phyloP scores from a whole-genome alignment of 768 basidiomycete species.

The Pleurotus cornucopiae region DNA sequence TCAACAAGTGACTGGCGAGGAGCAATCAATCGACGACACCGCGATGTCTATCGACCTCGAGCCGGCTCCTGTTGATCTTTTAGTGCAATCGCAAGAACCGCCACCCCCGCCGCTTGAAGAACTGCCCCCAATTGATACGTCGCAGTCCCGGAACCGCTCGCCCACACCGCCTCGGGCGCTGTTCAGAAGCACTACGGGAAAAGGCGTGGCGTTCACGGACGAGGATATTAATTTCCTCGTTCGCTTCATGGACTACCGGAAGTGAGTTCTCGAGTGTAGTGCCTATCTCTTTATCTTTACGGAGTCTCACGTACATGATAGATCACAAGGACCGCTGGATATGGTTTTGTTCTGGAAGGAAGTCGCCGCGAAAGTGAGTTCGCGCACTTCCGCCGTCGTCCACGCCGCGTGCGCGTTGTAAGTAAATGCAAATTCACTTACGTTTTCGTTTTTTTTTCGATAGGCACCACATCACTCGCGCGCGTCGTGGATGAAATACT shows the following conservation, averaged over 20 bases:
- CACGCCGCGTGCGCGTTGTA: too few species aligned
- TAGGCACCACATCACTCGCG: constrained; percentile 88
- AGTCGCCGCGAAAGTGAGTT: constrained; percentile 57
- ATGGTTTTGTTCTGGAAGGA: constrained; percentile 83
- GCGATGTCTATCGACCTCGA: constrained; percentile 23
- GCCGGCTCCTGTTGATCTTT: constrained; percentile 37
- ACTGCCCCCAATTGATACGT: constrained; percentile 8
- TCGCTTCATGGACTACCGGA: constrained; percentile 73
- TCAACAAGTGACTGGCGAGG: constrained; percentile 31
- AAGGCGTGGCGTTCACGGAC: constrained; percentile 85
- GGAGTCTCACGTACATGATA: constrained; percentile 21
- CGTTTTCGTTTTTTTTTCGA: too few species aligned
- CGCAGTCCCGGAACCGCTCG: constrained; percentile 52
- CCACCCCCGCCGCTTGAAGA: constrained; percentile 18
- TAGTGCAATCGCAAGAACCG: constrained; percentile 32
- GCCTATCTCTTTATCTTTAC: constrained; percentile 7
- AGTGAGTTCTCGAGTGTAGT: constrained; percentile 30
- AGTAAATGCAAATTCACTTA: too few species aligned
- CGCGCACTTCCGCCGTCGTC: constrained; percentile 18
- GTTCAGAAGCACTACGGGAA: constrained; percentile 83
- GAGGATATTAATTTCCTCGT: constrained; percentile 79
- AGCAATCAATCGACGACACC: constrained; percentile 37
- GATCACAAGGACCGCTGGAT: constrained; percentile 57
- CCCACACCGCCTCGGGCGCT: constrained; percentile 79
- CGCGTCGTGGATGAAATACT: constrained; percentile 94